Evolutionary conservation across 495 filamentous ascomycete genomes (phyloP).

Genomic region (Penicillium bialowiezense): DNA sequence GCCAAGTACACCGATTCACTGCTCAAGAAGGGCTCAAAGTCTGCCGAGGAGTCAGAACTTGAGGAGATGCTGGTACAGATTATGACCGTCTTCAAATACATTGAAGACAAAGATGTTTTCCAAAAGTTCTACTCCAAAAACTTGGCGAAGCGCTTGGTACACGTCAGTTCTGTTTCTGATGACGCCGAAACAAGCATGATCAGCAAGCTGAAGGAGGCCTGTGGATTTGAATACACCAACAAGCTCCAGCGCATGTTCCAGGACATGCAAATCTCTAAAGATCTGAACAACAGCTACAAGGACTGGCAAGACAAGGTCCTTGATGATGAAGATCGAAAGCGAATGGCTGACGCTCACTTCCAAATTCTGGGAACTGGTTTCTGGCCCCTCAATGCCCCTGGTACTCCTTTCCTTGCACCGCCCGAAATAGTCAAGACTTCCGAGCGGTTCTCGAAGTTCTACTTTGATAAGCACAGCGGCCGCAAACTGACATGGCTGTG

Average conservation of each 20-base stretch:
- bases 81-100: conserved; percentile 99
- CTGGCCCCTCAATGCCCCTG: conserved; percentile 88
- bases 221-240: conserved; percentile 98
- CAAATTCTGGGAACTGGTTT: conserved; percentile 93
- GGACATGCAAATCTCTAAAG: conserved; percentile 97
- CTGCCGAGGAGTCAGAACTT: conserved; percentile 87
- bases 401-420: conserved; percentile 82
- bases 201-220: conserved; percentile 97
- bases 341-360: conserved; percentile 71
- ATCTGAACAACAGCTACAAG: conserved; percentile 85
- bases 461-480: conserved; percentile 92
- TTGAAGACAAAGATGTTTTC: conserved; percentile 99
- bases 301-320: conserved; percentile 62
- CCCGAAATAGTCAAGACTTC: conserved; percentile 80
- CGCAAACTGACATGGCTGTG: conserved; percentile 97
- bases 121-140: conserved; percentile 99
- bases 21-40: conserved; percentile 87
- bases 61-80: conserved; percentile 90
- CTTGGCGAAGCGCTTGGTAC: conserved; percentile 91
- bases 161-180: conserved; percentile 89
- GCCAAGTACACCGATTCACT: conserved; percentile 96
- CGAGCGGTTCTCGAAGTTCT: conserved; percentile 86
- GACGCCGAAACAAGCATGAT: conserved; percentile 99
- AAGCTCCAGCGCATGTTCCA: conserved; percentile 99
- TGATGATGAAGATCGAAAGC: conserved; percentile 59